Base-by-base conservation (phyloP, 495 filamentous ascomycete genomes). In the Podospora fimiseda region DNA sequence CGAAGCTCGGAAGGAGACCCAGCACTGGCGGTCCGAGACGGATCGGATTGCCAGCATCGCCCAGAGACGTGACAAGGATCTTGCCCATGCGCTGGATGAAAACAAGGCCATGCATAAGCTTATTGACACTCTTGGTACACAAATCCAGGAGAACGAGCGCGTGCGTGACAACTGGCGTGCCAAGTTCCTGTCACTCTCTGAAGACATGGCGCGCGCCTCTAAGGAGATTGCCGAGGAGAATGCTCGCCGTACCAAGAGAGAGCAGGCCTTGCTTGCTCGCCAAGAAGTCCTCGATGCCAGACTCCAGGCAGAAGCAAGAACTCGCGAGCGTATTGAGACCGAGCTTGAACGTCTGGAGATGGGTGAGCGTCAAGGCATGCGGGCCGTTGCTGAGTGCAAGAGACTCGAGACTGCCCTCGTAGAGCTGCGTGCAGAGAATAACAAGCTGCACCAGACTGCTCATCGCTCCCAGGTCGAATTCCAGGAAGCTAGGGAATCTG, bases 141-240 rank as follows among this genome's bases (percentile, higher is more conserved):
- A 96, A 60, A 81, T 95, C 46, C 84, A 95, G 69, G 91, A 96
- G 68, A 88, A 84, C 65, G 81, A 88, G 64, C 79, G 82, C 55
- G 78, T 86, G 55, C 83, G 89, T 48, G 86, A 90, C 58, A 79
- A 74, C 59, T 85, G 95, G 72, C 82, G 87, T 56, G 75, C 77
- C 61, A 92, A 90, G 64, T 85, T 95, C 60, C 81, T 90, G 58
- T 78, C 76, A 48, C 70, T 97, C 43, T 90, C 96, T 70, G 79
- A 86, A 57, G 88, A 96, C 50, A 89, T 97, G 85, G 79, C 82
- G 9, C 74, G 70, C 47, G 82, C 87, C n/a, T 83, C 85, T 50
- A 76, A 78, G 40, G 85, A 94, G 48, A 82, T 95, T 49, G 81
- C 82, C 14, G 79, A 84, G 51, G 90, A 96, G 62, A 89, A 90